Evolutionary conservation across 345 rosid species (phyloP).

Genomic region (Populus deltoides): DNA sequence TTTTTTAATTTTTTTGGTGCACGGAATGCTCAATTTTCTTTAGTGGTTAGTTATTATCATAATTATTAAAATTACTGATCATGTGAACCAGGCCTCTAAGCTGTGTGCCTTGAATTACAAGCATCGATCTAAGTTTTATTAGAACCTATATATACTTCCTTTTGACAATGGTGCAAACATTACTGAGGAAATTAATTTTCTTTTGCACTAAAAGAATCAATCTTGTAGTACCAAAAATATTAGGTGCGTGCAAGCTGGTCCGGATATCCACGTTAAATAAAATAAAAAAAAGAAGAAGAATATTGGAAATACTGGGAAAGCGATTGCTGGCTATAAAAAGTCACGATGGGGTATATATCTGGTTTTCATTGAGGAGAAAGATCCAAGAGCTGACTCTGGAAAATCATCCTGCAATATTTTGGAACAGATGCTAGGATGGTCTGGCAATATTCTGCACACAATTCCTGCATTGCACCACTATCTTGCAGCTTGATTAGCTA

Average conservation of each 20-base stretch:
- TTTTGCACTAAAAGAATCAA: neutral
- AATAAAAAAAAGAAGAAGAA: too few relatives aligned
- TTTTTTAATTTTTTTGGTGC: too few relatives aligned
- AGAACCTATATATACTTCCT: neutral
- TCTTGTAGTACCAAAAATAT: neutral
- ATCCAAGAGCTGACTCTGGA: neutral
- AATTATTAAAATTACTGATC: too few relatives aligned
- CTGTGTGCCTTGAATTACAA: neutral
- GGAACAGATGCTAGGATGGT: slow-evolving; percentile 3
- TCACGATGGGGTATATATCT: neutral
- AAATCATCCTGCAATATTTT: neutral
- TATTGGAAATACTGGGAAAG: neutral
- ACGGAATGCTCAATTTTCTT: too few relatives aligned
- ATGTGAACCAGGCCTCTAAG: neutral
- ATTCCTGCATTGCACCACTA: neutral
- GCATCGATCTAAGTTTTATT: neutral
- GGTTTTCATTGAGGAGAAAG: neutral
- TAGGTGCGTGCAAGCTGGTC: too few relatives aligned
- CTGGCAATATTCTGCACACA: slow-evolving; percentile 1
- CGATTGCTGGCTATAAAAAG: neutral
- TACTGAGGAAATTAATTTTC: neutral
- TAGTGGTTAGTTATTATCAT: too few relatives aligned
- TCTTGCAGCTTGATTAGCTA: too few relatives aligned
- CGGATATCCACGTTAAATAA: too few relatives aligned
- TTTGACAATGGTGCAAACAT: neutral